Base-by-base conservation (phyloP, 2,329 filamentous ascomycete species). In the Curvularia eragrostidis region DNA sequence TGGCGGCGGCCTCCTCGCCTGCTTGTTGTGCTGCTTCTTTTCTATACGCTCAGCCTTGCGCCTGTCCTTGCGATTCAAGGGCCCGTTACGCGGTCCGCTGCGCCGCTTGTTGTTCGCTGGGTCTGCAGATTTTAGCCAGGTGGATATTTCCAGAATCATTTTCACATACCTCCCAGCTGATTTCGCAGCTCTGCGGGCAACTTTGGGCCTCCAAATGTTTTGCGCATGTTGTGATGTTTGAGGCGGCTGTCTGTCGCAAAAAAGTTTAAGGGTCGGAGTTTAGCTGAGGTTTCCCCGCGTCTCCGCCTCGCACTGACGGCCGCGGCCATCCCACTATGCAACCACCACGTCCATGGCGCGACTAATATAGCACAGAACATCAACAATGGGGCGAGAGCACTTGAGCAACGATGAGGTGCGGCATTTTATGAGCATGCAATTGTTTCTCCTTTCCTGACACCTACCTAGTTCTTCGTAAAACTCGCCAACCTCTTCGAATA, bases 401-500 rank as follows among this genome's bases (percentile, higher is more conserved):
- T 65, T 88, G 59, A 86, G 78, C 70, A 86, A 87, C 72, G 85
- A 89, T 63, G 86, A 89, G 77, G 87, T 87, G 66, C 8, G 28
- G 4, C 8, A 8, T 8, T 73, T 32, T 81, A 83, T 72, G 1
- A 30, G 10, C 21, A 12, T 28, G n/a, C 1, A 7, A 21, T 30
- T 19, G 18, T 5, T 9, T 5, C 10, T 5, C 5, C 46, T 18
- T 30, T 21, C 19, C 56, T 62, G 56, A 65, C 46, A 12, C 12
- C 3, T 41, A 4, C 48, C 59, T 58, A 93, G 90, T 94, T 94
- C 83, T 93, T 94, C 79, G 78, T 81, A 61, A 84, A 84, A 71
- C 84, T 94, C 63, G 79, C 81, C 50, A 82, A 87, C 69, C 86
- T 94, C 63, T 90, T 95, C 78, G 82, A 85, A 61, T 77, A 83